phyloP scores from a whole-genome alignment of 2,329 filamentous ascomycete genomes.

The Colletotrichum lentis region DNA sequence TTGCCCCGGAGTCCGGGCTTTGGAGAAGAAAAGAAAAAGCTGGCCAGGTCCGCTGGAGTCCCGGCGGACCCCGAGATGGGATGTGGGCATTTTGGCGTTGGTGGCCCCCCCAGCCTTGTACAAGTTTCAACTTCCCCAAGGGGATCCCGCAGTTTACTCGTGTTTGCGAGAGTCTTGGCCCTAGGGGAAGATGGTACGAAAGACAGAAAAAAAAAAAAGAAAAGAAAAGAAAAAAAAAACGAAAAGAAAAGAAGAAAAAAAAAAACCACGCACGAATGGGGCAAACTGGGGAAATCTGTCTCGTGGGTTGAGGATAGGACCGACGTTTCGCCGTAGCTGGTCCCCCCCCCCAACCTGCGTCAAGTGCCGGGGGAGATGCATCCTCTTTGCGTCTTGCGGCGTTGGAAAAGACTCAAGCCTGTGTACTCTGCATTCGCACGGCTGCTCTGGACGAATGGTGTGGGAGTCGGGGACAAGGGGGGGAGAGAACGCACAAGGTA shows the following conservation, averaged over 20 bases:
- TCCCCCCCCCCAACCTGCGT: constrained; percentile 8
- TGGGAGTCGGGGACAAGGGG: neutral
- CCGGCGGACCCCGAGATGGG: constrained; percentile 4
- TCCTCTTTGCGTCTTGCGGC: neutral
- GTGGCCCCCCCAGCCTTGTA: neutral
- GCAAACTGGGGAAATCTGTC: neutral
- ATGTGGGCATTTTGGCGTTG: constrained; percentile 7
- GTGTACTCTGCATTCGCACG: constrained; percentile 11
- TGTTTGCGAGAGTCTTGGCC: neutral
- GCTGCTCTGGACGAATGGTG: neutral
- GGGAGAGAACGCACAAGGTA: neutral
- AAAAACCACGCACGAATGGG: constrained; percentile 22
- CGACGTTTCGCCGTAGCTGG: constrained; percentile 15
- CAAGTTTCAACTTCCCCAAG: constrained; percentile 25
- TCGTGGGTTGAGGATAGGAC: constrained; percentile 16
- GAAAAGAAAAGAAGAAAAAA: too few species aligned
- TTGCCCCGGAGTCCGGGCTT: constrained; percentile 11
- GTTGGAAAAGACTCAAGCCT: constrained; percentile 2
- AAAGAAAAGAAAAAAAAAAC: neutral
- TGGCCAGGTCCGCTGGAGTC: constrained; percentile 10
- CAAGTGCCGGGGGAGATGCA: constrained; percentile 27
- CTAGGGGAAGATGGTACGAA: neutral
- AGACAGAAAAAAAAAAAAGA: too few species aligned
- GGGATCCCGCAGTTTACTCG: constrained; percentile 27
- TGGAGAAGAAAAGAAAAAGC: neutral